Evolutionary conservation across 768 basidiomycete species (phyloP).

Genomic region (Cystobasidium ongulense): DNA sequence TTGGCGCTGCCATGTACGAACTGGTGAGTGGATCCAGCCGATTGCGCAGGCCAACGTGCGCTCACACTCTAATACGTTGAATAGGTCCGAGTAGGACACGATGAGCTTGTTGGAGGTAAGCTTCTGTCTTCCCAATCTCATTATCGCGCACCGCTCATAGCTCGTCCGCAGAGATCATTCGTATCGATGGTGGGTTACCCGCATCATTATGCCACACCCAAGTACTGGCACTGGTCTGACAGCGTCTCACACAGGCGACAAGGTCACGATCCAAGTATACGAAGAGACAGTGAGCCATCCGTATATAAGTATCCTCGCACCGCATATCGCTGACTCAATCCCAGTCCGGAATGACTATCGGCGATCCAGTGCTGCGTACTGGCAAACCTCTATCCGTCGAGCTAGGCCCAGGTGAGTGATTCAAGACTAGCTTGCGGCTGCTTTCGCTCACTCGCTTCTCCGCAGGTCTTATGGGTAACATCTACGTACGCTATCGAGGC

Average conservation of each 20-base stretch:
- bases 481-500: conserved; percentile 79
- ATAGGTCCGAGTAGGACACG: conserved; percentile 76
- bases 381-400: conserved; percentile 98
- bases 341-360: conserved; percentile 86
- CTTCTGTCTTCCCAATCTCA: conserved; percentile 39
- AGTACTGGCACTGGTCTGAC: neutral
- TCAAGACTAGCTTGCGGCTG: too few relatives aligned
- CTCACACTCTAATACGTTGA: conserved; percentile 43
- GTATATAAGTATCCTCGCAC: neutral
- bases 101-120: conserved; percentile 90
- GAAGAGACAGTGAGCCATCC: conserved; percentile 57
- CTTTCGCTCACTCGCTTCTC: neutral
- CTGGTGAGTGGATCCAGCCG: conserved; percentile 52
- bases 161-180: conserved; percentile 70
- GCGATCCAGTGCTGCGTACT: conserved; percentile 92
- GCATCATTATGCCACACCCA: neutral
- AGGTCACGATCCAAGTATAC: conserved; percentile 97
- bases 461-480: conserved; percentile 94
- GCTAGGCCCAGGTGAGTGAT: conserved; percentile 74
- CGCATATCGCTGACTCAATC: neutral
- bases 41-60: neutral
- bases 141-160: conserved; percentile 7
- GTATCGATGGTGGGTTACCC: conserved; percentile 58
- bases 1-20: conserved; percentile 92
- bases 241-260: conserved; percentile 54